phyloP scores from a whole-genome alignment of 139 green algal genomes.

The Nannochloris sp. region DNA sequence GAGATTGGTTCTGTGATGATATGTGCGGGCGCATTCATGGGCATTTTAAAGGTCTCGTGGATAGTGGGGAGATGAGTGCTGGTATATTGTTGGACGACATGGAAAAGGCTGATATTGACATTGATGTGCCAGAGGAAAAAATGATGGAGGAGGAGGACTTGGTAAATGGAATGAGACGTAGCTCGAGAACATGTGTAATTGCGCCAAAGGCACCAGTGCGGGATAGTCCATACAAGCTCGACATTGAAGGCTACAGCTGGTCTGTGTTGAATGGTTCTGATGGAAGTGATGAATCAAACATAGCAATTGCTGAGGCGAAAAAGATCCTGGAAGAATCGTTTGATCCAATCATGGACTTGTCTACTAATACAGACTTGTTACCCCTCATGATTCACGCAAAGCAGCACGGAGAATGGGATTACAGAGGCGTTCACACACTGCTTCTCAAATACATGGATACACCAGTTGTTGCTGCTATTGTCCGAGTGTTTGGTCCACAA shows the following conservation, averaged over 20 bases:
- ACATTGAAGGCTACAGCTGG: constrained; percentile 4
- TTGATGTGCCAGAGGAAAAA: constrained; percentile 34
- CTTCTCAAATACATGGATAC: constrained; percentile 60
- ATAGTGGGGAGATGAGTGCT: background rate
- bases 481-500: constrained; percentile 68
- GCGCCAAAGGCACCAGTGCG: background rate
- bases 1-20: constrained; percentile 18
- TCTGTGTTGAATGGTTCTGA: constrained; percentile 27
- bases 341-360: constrained; percentile 79
- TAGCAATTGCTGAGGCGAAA: constrained; percentile 17
- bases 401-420: constrained; percentile 67
- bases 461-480: constrained; percentile 58
- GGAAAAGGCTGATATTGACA: constrained; percentile 3
- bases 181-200: background rate
- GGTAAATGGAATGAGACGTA: constrained; percentile 5
- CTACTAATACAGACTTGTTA: constrained; percentile 69
- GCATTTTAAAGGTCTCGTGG: constrained; percentile 5
- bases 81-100: background rate
- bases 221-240: background rate
- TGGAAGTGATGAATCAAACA: constrained; percentile 13
- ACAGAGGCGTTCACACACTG: constrained; percentile 70
- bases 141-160: constrained; percentile 22
- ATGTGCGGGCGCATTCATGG: background rate
- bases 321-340: constrained; percentile 61
- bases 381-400: constrained; percentile 70